A percentile compares a stretch with the other conserved stretches of the same genome.
Conservation (phyloP, 164 flowering plant species). For the Annona cherimola region DNA sequence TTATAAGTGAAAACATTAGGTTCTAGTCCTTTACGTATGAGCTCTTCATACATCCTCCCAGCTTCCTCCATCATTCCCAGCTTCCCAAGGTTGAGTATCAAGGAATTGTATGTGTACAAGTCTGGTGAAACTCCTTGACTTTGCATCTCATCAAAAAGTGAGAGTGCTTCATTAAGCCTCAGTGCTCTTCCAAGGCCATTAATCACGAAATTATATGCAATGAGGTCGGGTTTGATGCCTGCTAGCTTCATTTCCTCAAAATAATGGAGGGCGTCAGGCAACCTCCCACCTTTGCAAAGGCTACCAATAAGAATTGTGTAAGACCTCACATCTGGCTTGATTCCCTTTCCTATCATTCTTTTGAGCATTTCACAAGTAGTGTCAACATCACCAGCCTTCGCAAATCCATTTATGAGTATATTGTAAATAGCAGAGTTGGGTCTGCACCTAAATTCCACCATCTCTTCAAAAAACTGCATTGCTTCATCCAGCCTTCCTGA, state of each 20-base stretch:
- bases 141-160: constrained; percentile 65
- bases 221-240: constrained; percentile 69
- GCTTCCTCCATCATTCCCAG: constrained; percentile 80
- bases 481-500: constrained; percentile 72
- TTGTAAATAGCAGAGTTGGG: constrained; percentile 86
- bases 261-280: constrained; percentile 65
- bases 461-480: constrained; percentile 61
- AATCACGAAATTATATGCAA: constrained; percentile 77
- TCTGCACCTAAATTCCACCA: constrained; percentile 71
- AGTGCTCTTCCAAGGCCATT: constrained; percentile 65
- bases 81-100: constrained; percentile 72
- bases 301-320: constrained; percentile 77
- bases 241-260: constrained; percentile 54
- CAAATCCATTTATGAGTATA: constrained; percentile 81
- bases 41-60: constrained; percentile 58
- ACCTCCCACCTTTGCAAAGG: constrained; percentile 62
- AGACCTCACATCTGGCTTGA: constrained; percentile 77
- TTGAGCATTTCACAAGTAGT: constrained; percentile 51
- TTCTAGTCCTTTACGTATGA: constrained; percentile 54
- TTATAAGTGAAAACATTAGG: constrained; percentile 85
- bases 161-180: constrained; percentile 68
- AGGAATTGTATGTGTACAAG: constrained; percentile 68
- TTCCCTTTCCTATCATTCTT: constrained; percentile 70
- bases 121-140: constrained; percentile 58
- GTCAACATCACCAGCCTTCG: constrained; percentile 67